These are phyloP conservation scores for Beta macrorhiza DNA, from an alignment of 179 eudicot species.

Conservation along the genomic window DNA sequence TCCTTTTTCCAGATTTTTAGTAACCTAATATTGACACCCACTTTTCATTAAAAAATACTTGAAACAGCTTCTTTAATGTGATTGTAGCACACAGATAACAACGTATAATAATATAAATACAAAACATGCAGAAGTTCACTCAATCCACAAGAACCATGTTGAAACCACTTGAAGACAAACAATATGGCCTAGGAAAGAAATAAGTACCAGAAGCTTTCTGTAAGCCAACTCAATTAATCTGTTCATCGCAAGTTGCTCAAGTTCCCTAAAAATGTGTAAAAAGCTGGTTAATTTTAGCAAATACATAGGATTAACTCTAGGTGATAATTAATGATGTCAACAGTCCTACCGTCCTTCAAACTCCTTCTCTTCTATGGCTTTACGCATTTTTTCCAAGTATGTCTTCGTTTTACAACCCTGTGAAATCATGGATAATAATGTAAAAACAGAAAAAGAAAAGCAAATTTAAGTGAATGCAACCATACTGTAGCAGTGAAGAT, in stretches of 20 bases:
- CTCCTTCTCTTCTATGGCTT: constrained; percentile 50
- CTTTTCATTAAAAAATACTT: not conserved
- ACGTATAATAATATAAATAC: not conserved
- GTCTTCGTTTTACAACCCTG: constrained; percentile 61
- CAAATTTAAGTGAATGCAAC: not conserved
- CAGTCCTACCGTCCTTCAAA: constrained; percentile 48
- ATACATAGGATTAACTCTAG: constrained; percentile 2
- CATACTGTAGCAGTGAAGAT: not conserved
- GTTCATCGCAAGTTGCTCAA: constrained; percentile 72
- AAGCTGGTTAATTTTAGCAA: constrained; percentile 9
- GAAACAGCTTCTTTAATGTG: not conserved
- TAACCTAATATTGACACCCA: not conserved
- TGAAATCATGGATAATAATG: constrained; percentile 17
- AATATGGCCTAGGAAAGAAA: not conserved
- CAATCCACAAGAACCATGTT: not conserved
- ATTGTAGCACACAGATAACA: not conserved
- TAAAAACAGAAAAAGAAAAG: not conserved
- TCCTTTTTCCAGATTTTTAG: not conserved
- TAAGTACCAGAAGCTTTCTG: constrained; percentile 71
- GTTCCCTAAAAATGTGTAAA: constrained; percentile 51
- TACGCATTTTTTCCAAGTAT: constrained; percentile 44
- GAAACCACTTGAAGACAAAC: not conserved
- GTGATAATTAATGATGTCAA: not conserved
- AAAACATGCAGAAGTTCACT: not conserved
- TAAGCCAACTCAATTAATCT: constrained; percentile 69